Conservation (phyloP, 257 asterid species). For the Ajuga chamaepitys region DNA sequence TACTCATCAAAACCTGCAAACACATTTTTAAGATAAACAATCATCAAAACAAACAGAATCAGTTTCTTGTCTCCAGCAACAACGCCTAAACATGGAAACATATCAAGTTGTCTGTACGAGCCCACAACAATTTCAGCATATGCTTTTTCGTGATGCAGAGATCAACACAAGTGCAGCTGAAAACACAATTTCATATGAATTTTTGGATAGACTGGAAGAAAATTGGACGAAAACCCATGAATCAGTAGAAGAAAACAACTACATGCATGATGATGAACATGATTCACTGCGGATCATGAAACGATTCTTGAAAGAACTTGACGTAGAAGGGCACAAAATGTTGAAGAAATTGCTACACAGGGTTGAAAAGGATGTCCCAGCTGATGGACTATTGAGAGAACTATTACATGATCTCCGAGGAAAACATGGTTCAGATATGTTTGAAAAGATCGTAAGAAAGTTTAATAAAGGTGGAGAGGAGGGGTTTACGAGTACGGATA, state of each 20-base stretch:
- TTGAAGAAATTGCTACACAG: slow-evolving; percentile 17
- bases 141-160: neutral
- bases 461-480: neutral
- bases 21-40: no score
- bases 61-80: no score
- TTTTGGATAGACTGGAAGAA: neutral
- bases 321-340: slow-evolving; percentile 20
- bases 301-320: slow-evolving; percentile 12
- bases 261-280: neutral
- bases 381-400: slow-evolving; percentile 4
- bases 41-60: no score
- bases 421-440: neutral
- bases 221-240: neutral
- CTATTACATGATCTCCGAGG: slow-evolving; percentile 10
- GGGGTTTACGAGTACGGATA: slow-evolving; percentile 10
- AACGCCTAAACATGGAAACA: neutral
- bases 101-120: no score
- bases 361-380: slow-evolving; percentile 6
- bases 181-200: neutral
- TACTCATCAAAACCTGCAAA: no score
- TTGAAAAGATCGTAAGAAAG: slow-evolving; percentile 21
- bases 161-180: neutral
- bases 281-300: neutral
- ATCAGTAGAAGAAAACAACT: no score
- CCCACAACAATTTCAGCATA: neutral